Base-by-base conservation (phyloP, 192 early-diverging fungal genomes). In the Coemansia sp. region DNA sequence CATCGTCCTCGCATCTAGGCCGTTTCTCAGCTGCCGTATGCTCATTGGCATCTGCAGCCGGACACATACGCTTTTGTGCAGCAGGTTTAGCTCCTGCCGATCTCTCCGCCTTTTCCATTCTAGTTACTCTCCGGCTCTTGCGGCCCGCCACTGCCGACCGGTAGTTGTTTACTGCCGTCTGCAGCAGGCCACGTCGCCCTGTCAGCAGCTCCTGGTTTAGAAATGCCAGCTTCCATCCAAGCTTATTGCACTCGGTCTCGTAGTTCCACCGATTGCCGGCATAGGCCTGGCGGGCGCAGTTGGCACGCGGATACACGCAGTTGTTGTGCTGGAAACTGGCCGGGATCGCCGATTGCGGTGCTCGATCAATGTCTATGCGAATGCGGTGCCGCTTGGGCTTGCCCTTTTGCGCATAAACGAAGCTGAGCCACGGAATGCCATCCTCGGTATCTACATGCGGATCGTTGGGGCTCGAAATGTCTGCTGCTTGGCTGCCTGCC, bases 271-370 rank as follows among this genome's bases (percentile, higher is more conserved):
- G 83, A 59, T 90, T 87, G 12, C 93, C 93, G n/a, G 82, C 72
- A 59, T 95, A 91, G 9, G 69, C 45, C 1, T 78, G 47, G 14
- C 80, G 58, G 3, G 75, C 53, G 40, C 86, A 82, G 66, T 88
- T 82, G 6, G 93, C 93, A 12, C 87, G 80, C 11, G 89, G 89
- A 58, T 95, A 95, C 31, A 95, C 82, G 59, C 90, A 93, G 61
- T 93, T 95, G 28, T 74, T 81, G 7, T 40, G 42, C 61, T 85
- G 86, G 60, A 93, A 89, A 58, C 42, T 86, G 64, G 17, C 61
- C 32, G 50, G 79, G 41, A 53, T 91, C 66, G 26, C 71, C 53
- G 34, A 43, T 40, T 23, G 80, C 8, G 68, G 62, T 16, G 32
- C 79, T 14, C 69, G 55, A 30, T 92, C 86, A 32, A 93, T 66